Conservation (phyloP, 2,329 filamentous ascomycete genomes). For the Colletotrichum gloeosporioides region DNA sequence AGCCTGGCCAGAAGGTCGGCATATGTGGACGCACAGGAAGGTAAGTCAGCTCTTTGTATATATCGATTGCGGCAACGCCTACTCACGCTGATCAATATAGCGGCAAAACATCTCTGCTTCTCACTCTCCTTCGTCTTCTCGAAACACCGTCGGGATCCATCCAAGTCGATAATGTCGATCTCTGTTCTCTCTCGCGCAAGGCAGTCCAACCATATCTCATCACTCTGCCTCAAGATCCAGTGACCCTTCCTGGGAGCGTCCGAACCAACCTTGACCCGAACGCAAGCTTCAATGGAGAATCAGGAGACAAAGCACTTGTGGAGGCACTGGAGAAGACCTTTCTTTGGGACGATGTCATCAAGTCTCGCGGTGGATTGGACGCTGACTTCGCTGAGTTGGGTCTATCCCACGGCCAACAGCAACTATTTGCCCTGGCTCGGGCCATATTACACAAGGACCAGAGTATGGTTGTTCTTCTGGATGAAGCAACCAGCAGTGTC, state of each 20-base stretch:
- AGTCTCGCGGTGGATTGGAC: constrained; percentile 9
- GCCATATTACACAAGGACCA: constrained; percentile 30
- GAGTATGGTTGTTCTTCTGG: constrained; percentile 34
- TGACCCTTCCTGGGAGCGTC: constrained; percentile 16
- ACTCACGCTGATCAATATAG: not conserved
- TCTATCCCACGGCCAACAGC: constrained; percentile 36
- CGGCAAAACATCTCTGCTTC: constrained; percentile 26
- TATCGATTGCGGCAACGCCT: too few relatives aligned
- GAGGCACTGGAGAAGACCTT: constrained; percentile 12
- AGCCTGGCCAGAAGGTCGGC: constrained; percentile 35
- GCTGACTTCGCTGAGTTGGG: not conserved
- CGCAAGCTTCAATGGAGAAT: constrained; percentile 6
- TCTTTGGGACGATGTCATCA: constrained; percentile 7
- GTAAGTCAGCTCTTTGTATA: constrained; percentile 5
- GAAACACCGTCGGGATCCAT: constrained; percentile 44
- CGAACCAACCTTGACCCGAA: constrained; percentile 26
- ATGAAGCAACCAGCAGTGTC: constrained; percentile 37
- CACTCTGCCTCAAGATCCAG: constrained; percentile 23
- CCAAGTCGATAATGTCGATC: constrained; percentile 31
- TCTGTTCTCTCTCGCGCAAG: constrained; percentile 13
- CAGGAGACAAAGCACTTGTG: constrained; percentile 23
- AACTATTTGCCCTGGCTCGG: constrained; percentile 35
- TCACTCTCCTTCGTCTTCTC: constrained; percentile 50
- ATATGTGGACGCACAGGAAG: constrained; percentile 40
- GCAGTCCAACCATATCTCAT: constrained; percentile 22